phyloP scores from a whole-genome alignment of 148 eudicot genomes.

The Rheum nobile region DNA sequence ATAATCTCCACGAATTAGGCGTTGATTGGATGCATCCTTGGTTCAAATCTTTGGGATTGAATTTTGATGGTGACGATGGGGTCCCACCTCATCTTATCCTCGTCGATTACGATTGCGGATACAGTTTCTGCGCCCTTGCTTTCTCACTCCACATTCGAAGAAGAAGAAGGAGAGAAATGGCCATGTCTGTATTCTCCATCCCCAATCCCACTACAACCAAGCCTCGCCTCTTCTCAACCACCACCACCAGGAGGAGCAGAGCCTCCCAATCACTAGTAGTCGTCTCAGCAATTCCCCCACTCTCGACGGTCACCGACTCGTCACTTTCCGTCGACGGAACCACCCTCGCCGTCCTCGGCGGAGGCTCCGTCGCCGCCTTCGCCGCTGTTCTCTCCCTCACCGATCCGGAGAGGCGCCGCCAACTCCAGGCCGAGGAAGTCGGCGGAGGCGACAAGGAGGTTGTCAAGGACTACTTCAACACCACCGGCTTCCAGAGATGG shows the following conservation, averaged over 20 bases:
- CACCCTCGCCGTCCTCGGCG: slow-evolving; percentile 57
- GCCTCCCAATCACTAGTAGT: not conserved
- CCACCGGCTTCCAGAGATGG: slow-evolving; percentile 85
- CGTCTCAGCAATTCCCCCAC: slow-evolving; percentile 38
- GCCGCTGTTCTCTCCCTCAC: slow-evolving; percentile 60
- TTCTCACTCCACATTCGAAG: not conserved
- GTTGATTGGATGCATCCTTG: not conserved
- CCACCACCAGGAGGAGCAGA: slow-evolving; percentile 2
- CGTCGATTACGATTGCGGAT: slow-evolving; percentile 1
- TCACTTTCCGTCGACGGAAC: slow-evolving; percentile 25
- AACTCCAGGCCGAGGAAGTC: slow-evolving; percentile 79
- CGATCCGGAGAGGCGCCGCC: slow-evolving; percentile 84
- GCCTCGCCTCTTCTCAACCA: slow-evolving; percentile 1
- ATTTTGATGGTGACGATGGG: not conserved
- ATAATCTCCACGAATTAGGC: not conserved
- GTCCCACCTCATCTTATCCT: slow-evolving; percentile 6
- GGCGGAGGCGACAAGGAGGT: slow-evolving; percentile 98
- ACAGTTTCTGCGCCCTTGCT: not conserved
- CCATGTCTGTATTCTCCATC: not conserved
- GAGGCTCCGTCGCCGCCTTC: slow-evolving; percentile 50
- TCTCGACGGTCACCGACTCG: slow-evolving; percentile 25
- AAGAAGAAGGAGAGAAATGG: slow-evolving; percentile 1
- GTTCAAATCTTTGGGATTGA: not conserved
- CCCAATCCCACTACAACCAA: not conserved
- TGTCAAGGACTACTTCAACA: slow-evolving; percentile 80